These are phyloP conservation scores for Thamnidium elegans DNA, from an alignment of 192 early-diverging fungal genomes.

Conservation along the genomic window DNA sequence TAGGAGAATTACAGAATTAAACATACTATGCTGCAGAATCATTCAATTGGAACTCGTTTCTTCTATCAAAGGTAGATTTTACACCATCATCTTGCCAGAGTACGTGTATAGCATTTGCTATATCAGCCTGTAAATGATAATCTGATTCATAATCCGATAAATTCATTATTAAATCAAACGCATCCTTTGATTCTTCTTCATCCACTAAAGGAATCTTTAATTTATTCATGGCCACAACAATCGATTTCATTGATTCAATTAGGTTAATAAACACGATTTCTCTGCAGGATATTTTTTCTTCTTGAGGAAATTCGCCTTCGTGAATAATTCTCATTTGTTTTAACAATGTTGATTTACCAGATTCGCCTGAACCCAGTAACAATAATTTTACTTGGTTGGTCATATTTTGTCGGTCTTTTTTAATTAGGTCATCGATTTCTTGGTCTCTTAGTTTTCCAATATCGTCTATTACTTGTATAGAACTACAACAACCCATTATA, in stretches of 20 bases:
- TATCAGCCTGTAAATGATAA: slow-evolving; percentile 72
- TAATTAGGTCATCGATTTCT: slow-evolving; percentile 87
- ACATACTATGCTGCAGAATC: slow-evolving; percentile 92
- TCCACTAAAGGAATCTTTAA: slow-evolving; percentile 73
- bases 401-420: slow-evolving; percentile 72
- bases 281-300: slow-evolving; percentile 89
- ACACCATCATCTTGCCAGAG: slow-evolving; percentile 87
- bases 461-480: slow-evolving; percentile 62
- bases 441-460: slow-evolving; percentile 81
- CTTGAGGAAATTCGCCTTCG: slow-evolving; percentile 84
- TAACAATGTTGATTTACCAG: slow-evolving; percentile 95
- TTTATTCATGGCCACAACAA: slow-evolving; percentile 91
- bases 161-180: slow-evolving; percentile 76
- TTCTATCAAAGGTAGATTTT: slow-evolving; percentile 71
- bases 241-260: slow-evolving; percentile 91
- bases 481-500: slow-evolving; percentile 91
- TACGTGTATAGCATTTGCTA: slow-evolving; percentile 71
- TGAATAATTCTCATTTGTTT: slow-evolving; percentile 99
- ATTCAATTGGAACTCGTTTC: slow-evolving; percentile 91
- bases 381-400: slow-evolving; percentile 95
- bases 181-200: slow-evolving; percentile 70
- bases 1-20: neutral
- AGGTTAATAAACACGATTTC: slow-evolving; percentile 95
- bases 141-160: slow-evolving; percentile 80
- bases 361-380: slow-evolving; percentile 91